Evolutionary conservation across 257 asterid genomes (phyloP).

Genomic region (Solanum sitiens): DNA sequence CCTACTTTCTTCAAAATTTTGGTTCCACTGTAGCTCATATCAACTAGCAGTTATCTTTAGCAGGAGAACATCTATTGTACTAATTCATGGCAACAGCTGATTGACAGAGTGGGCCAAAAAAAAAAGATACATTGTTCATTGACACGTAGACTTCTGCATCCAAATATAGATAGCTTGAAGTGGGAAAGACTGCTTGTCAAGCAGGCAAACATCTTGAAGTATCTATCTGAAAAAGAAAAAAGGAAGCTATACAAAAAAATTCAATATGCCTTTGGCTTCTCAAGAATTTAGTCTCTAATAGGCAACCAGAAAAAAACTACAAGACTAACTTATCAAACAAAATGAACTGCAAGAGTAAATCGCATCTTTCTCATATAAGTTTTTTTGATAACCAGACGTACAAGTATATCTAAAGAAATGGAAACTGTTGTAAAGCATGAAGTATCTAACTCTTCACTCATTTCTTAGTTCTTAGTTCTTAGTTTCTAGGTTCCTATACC

Average conservation of each 20-base stretch:
- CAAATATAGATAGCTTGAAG: neutral
- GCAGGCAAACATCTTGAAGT: neutral
- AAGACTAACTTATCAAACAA: neutral
- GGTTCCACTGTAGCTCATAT: neutral
- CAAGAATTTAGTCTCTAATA: neutral
- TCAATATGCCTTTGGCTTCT: neutral
- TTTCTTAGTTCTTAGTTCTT: neutral
- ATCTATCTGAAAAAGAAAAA: neutral
- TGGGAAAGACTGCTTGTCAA: neutral
- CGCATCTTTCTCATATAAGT: neutral
- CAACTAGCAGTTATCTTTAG: neutral
- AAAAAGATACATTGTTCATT: neutral
- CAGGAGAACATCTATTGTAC: neutral
- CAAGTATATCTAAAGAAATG: neutral
- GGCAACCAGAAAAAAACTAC: neutral
- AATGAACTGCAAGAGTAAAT: neutral
- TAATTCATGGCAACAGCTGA: neutral
- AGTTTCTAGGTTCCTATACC: neutral
- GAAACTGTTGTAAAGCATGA: neutral
- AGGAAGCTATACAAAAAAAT: neutral
- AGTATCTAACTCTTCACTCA: neutral
- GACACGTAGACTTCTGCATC: neutral
- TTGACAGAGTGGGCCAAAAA: neutral
- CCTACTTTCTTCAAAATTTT: neutral
- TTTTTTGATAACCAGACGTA: neutral